Evolutionary conservation across 768 basidiomycete species (phyloP).

Genomic region (Mycena olivaceomarginata): DNA sequence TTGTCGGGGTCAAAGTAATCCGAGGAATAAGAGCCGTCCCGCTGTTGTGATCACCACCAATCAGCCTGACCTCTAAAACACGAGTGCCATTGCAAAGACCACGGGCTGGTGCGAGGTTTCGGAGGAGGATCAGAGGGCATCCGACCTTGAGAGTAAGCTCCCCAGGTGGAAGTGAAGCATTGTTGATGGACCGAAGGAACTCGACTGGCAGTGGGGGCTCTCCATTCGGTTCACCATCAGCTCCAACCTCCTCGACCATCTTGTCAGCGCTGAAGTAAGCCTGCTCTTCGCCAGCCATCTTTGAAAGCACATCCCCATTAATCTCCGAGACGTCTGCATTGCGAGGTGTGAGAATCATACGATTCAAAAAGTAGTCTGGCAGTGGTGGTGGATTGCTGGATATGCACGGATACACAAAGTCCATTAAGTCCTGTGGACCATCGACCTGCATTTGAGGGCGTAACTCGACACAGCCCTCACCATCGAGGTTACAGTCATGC

Average conservation of each 20-base stretch:
- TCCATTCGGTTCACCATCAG: neutral
- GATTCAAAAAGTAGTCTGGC: slow-evolving; percentile 54
- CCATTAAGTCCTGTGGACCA: slow-evolving; percentile 47
- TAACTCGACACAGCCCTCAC: slow-evolving; percentile 48
- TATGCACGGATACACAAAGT: slow-evolving; percentile 51
- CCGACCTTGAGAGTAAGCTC: slow-evolving; percentile 53
- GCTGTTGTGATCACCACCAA: slow-evolving; percentile 61
- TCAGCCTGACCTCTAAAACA: slow-evolving; percentile 55
- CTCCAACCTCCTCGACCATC: neutral
- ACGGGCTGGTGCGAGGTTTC: neutral
- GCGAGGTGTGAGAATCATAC: slow-evolving; percentile 53
- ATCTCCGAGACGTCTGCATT: slow-evolving; percentile 56
- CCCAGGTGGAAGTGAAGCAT: slow-evolving; percentile 1
- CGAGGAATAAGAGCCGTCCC: slow-evolving; percentile 60
- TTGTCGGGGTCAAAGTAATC: slow-evolving; percentile 48
- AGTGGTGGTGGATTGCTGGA: slow-evolving; percentile 15
- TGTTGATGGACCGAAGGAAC: slow-evolving; percentile 8
- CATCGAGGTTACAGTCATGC: slow-evolving; percentile 49
- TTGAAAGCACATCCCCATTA: slow-evolving; percentile 39
- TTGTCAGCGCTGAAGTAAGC: slow-evolving; percentile 30
- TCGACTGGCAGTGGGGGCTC: slow-evolving; percentile 55
- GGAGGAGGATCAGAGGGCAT: slow-evolving; percentile 54
- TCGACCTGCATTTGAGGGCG: slow-evolving; percentile 53
- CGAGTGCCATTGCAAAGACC: slow-evolving; percentile 58
- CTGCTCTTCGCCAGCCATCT: slow-evolving; percentile 30